Evolutionary conservation across 2,329 filamentous ascomycete genomes (phyloP), one percentile per base, ranked within the genome.

Genomic region (Botrytis fragariae): DNA sequence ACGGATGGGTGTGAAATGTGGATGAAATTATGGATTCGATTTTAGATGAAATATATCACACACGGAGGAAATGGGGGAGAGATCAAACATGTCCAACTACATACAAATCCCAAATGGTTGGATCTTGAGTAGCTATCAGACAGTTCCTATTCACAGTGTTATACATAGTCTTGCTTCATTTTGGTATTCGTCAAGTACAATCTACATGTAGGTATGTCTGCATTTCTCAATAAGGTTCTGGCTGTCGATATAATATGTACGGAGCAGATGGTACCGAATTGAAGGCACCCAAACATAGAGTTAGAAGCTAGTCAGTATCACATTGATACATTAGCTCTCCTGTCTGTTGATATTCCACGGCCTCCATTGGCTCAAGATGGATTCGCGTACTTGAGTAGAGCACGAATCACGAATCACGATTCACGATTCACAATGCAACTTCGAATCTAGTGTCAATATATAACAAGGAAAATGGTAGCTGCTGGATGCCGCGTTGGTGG

Each of bases 381-480:
- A 39, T 51, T n/a, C 25, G 32, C 32, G 7, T 51, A 29, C 22
- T 37, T 10, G 12, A 48, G 12, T 10, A 65, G 45, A 45, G 44
- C 63, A 65, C 44, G 63, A 67, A 67, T 51, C 44, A 51, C 48
- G 48, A 51, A n/a, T 54, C 51, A 57, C 51, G 51, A 54, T 54
- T 6, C 62, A 35, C 44, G 63, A 51, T 51, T 39, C 44, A 67
- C 45, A 67, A 67, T 51, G 45, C 63, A 54, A 39, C 63, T 51
- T 39, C 25, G 63, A 54, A n/a, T 37, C 29, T 65, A 48, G 29
- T 22, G 42, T 32, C 44, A 25, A 14, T 32, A 22, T 10, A 20
- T 12, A 51, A 39, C 63, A 67, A 67, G 63, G 63, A 37, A 67
- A 67, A 67, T 67, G 63, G 63, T 67, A 51, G 63, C 32, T n/a